A percentile compares a stretch with the other conserved stretches of the same genome.
Conservation (phyloP, 1,139 yeast species). For the Yamadazyma buinensis region DNA sequence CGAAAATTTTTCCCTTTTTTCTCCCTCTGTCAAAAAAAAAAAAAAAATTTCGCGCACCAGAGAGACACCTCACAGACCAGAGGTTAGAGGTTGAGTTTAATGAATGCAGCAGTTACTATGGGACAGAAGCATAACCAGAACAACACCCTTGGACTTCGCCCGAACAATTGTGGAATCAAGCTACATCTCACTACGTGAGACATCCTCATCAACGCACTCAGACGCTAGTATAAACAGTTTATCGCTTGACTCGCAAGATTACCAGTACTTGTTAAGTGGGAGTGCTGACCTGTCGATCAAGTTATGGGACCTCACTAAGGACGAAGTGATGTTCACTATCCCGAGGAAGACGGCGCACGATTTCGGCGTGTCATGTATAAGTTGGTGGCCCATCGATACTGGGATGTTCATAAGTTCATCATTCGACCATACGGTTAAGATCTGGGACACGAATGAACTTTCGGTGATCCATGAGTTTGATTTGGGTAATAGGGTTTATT, state of each 20-base stretch:
- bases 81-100: background rate
- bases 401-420: slow-evolving; percentile 85
- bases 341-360: slow-evolving; percentile 57
- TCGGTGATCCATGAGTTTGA: slow-evolving; percentile 64
- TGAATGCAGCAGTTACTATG: slow-evolving; percentile 37
- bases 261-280: slow-evolving; percentile 60
- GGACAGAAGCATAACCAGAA: slow-evolving; percentile 28
- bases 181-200: slow-evolving; percentile 14
- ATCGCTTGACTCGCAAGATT: slow-evolving; percentile 53
- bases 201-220: slow-evolving; percentile 16
- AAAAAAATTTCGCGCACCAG: background rate
- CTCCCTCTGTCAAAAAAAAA: no score
- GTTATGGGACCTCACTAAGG: slow-evolving; percentile 49
- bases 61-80: no score
- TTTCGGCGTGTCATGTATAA: slow-evolving; percentile 68
- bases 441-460: slow-evolving; percentile 76
- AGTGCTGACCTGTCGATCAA: slow-evolving; percentile 73
- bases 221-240: slow-evolving; percentile 61
- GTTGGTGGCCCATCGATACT: slow-evolving; percentile 89
- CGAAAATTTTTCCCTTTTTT: background rate
- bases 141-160: slow-evolving; percentile 34
- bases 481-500: slow-evolving; percentile 47
- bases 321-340: slow-evolving; percentile 33
- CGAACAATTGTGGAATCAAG: slow-evolving; percentile 38
- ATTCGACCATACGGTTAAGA: slow-evolving; percentile 69